phyloP scores from a whole-genome alignment of 83 land plant genomes.

The Larix sibirica region DNA sequence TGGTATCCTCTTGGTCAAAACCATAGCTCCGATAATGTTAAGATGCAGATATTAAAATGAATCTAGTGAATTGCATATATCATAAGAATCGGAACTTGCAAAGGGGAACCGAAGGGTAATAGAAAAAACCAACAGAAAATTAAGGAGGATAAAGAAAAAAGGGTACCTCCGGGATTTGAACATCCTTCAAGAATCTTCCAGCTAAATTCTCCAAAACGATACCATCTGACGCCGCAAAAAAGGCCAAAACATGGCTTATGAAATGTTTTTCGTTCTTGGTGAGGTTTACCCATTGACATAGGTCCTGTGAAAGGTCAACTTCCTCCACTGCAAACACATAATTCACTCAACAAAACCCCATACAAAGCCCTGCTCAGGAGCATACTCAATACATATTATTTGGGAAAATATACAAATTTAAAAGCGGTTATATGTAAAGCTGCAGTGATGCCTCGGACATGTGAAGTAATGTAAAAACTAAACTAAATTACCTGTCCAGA shows the following conservation, averaged over 20 bases:
- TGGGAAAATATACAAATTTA: background rate
- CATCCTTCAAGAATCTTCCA: slow-evolving; percentile 68
- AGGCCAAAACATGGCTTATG: slow-evolving; percentile 73
- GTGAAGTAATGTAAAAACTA: too few species aligned
- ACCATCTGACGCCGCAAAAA: slow-evolving; percentile 88
- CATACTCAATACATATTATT: too few species aligned
- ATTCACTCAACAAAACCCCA: background rate
- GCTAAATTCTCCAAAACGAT: slow-evolving; percentile 83
- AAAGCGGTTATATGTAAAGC: background rate
- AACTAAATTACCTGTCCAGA: slow-evolving; percentile 62
- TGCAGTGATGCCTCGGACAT: background rate
- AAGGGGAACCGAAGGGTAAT: too few species aligned
- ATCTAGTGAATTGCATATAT: too few species aligned
- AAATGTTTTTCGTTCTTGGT: slow-evolving; percentile 52
- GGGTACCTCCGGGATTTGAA: slow-evolving; percentile 64
- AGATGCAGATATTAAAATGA: too few species aligned
- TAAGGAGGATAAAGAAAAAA: too few species aligned
- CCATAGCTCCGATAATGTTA: too few species aligned
- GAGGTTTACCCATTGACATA: slow-evolving; percentile 62
- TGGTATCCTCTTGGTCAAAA: too few species aligned
- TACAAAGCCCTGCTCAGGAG: too few species aligned
- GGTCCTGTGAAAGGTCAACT: slow-evolving; percentile 76
- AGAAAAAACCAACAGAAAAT: background rate
- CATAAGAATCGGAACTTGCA: too few species aligned
- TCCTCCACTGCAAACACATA: slow-evolving; percentile 63